Conservation (phyloP, 495 filamentous ascomycete species). For the Aspergillus incahuasiensis region DNA sequence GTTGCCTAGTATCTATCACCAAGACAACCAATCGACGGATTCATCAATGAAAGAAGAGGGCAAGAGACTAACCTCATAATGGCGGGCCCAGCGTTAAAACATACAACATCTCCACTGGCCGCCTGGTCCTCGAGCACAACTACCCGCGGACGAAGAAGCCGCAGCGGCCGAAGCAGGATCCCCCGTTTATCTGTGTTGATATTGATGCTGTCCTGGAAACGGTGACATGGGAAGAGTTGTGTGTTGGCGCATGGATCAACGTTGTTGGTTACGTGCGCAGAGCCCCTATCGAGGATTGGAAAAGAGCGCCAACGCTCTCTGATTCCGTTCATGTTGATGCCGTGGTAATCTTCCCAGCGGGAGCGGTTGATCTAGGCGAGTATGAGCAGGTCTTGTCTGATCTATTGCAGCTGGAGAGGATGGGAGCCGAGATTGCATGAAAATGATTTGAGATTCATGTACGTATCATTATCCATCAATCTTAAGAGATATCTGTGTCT, state of each 20-base stretch:
- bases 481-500: neutral
- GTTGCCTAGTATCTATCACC: neutral
- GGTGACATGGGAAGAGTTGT: conserved; percentile 58
- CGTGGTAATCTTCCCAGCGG: conserved; percentile 62
- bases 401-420: conserved; percentile 30
- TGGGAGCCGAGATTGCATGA: neutral
- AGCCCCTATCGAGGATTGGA: neutral
- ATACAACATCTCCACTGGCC: conserved; percentile 58
- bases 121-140: conserved; percentile 62
- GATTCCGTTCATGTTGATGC: conserved; percentile 52
- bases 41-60: neutral
- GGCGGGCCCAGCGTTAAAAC: conserved; percentile 53
- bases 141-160: conserved; percentile 37
- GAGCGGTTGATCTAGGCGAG: conserved; percentile 54
- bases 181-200: conserved; percentile 55
- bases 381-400: conserved; percentile 53
- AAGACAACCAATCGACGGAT: neutral
- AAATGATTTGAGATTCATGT: neutral
- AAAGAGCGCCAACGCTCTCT: neutral
- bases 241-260: conserved; percentile 85
- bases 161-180: conserved; percentile 11
- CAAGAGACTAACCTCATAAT: neutral
- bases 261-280: conserved; percentile 73
- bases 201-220: conserved; percentile 64
- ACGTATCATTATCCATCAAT: conserved; percentile 11